These are phyloP conservation scores for Venturia effusa DNA, from an alignment of 2,329 filamentous ascomycete species.

Conservation along the genomic window DNA sequence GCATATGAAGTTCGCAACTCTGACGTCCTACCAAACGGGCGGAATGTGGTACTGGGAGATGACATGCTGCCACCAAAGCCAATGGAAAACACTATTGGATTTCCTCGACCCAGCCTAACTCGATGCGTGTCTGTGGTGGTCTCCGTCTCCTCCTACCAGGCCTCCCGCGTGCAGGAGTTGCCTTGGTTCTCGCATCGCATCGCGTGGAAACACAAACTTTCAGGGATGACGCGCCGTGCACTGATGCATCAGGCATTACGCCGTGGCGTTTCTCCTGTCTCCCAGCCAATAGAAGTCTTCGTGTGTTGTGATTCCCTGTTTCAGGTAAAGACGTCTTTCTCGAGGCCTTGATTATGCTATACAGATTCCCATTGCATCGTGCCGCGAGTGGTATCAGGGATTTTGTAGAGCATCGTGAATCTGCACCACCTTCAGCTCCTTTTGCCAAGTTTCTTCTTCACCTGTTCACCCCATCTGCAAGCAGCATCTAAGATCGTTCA, in stretches of 20 bases:
- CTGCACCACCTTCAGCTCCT: neutral
- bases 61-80: neutral
- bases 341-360: neutral
- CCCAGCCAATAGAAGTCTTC: neutral
- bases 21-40: neutral
- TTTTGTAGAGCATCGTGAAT: too few relatives aligned
- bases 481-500: neutral
- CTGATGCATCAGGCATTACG: neutral
- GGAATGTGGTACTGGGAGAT: neutral
- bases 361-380: neutral
- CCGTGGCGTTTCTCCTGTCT: neutral
- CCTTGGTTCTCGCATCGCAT: neutral
- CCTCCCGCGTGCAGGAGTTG: neutral
- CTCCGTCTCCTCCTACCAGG: too few relatives aligned
- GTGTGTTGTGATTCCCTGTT: neutral
- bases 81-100: neutral
- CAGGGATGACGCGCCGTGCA: neutral
- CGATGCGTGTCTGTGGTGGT: neutral
- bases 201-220: neutral
- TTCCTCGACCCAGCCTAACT: neutral
- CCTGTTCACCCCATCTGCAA: neutral
- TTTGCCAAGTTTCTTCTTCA: neutral
- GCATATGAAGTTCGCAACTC: too few relatives aligned
- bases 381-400: neutral
- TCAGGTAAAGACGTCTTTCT: neutral